Percentiles rank a stretch among this genome's conserved stretches.
phyloP scores from a whole-genome alignment of 306 rosid genomes.

The Morella rubra region DNA sequence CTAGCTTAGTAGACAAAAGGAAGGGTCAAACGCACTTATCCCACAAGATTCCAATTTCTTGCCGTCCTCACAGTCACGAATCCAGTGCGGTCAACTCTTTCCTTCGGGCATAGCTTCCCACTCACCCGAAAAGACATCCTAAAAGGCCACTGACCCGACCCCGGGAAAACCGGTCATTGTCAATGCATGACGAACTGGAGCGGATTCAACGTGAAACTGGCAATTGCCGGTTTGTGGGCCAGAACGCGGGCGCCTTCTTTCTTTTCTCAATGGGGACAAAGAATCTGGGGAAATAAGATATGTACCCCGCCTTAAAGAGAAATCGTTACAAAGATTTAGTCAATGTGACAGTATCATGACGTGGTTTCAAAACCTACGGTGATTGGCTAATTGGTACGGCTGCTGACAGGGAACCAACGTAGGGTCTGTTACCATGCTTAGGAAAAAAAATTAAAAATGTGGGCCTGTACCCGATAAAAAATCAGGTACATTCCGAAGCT shows the following conservation, averaged over 20 bases:
- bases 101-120: too few relatives aligned
- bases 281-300: not conserved
- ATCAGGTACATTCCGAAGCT: too few relatives aligned
- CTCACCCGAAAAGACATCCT: not conserved
- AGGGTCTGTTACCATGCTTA: not conserved
- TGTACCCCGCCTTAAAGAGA: not conserved
- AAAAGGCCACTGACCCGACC: too few relatives aligned
- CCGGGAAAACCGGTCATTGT: not conserved
- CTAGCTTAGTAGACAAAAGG: too few relatives aligned
- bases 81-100: not conserved
- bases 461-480: too few relatives aligned
- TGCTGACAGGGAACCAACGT: constrained; percentile 14
- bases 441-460: too few relatives aligned
- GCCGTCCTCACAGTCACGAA: not conserved
- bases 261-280: not conserved
- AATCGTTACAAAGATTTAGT: not conserved
- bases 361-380: not conserved
- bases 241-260: not conserved
- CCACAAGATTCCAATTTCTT: not conserved
- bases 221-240: not conserved
- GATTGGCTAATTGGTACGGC: not conserved
- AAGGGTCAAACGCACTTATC: not conserved
- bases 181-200: not conserved
- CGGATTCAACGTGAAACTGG: not conserved
- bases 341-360: not conserved